Conservation (phyloP, 2,329 filamentous ascomycete genomes). For the Delphinella strobiligena region DNA sequence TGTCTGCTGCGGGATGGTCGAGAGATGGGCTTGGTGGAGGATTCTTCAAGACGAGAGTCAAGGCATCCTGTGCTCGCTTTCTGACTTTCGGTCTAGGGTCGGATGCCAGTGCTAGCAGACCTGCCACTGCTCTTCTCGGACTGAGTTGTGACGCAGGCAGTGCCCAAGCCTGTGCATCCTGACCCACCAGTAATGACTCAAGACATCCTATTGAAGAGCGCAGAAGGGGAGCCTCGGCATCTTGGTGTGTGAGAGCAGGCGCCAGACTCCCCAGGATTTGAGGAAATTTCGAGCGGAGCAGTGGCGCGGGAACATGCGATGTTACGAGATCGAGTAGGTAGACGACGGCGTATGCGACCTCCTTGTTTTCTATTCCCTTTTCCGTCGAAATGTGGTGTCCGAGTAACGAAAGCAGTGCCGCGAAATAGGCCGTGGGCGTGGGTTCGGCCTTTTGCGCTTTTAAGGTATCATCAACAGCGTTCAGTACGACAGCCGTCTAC, state of each 20-base stretch:
- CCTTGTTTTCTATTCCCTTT: conserved; percentile 61
- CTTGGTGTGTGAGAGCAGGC: conserved; percentile 65
- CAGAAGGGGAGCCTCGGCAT: conserved; percentile 78
- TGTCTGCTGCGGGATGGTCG: conserved; percentile 88
- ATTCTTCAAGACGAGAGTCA: conserved; percentile 69
- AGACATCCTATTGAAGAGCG: conserved; percentile 84
- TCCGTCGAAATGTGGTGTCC: conserved; percentile 56
- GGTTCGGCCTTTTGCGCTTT: conserved; percentile 73
- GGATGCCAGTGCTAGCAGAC: conserved; percentile 70
- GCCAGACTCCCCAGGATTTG: conserved; percentile 82
- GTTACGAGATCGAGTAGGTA: conserved; percentile 93
- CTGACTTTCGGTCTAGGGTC: conserved; percentile 88
- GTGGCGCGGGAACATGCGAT: conserved; percentile 67
- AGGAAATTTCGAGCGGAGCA: conserved; percentile 88
- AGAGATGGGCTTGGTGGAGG: conserved; percentile 84
- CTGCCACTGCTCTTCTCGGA: conserved; percentile 76
- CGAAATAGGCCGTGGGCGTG: conserved; percentile 87
- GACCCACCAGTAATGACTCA: conserved; percentile 79
- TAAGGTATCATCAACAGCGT: conserved; percentile 85
- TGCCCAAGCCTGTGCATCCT: conserved; percentile 81
- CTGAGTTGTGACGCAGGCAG: conserved; percentile 71
- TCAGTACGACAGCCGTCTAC: conserved; percentile 73
- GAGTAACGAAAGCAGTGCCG: conserved; percentile 81
- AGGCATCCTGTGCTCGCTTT: conserved; percentile 81
- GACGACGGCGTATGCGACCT: conserved; percentile 73